These are phyloP conservation scores for Colletotrichum trifolii DNA, from an alignment of 2,329 filamentous ascomycete species.

Conservation along the genomic window DNA sequence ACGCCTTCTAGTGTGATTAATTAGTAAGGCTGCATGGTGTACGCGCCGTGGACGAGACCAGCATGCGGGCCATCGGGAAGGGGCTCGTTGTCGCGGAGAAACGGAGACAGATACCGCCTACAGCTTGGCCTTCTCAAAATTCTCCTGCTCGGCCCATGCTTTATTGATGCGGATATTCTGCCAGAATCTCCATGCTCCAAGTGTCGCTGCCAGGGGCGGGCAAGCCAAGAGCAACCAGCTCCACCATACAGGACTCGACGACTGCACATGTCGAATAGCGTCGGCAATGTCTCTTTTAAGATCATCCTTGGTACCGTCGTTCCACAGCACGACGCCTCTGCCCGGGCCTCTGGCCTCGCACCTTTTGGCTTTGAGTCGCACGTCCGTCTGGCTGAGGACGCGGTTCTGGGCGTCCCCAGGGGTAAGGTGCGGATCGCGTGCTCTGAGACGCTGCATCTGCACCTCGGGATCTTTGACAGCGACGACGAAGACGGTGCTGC, in stretches of 20 bases:
- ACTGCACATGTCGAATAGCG: constrained; percentile 72
- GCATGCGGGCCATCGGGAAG: no score
- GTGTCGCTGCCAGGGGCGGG: constrained; percentile 78
- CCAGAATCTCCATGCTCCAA: constrained; percentile 78
- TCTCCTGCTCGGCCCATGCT: constrained; percentile 73
- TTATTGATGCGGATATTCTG: constrained; percentile 77
- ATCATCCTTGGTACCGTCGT: constrained; percentile 80
- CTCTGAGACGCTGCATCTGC: constrained; percentile 83
- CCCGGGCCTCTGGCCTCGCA: constrained; percentile 73
- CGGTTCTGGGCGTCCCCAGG: constrained; percentile 89
- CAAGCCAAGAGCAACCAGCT: constrained; percentile 74
- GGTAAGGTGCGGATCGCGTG: constrained; percentile 80
- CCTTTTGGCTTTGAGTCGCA: constrained; percentile 82
- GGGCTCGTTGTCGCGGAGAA: no score
- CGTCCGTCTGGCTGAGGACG: constrained; percentile 87
- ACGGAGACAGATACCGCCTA: constrained; percentile 39
- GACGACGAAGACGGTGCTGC: constrained; percentile 87
- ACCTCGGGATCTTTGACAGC: constrained; percentile 82
- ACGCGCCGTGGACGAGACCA: no score
- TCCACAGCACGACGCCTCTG: constrained; percentile 87
- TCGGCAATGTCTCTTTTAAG: constrained; percentile 73
- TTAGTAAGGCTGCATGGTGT: no score
- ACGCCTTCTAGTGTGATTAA: no score
- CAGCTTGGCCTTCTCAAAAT: constrained; percentile 57
- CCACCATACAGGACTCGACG: constrained; percentile 83